Evolutionary conservation across 1,139 yeast genomes (phyloP).

Genomic region (Pichia sp.): DNA sequence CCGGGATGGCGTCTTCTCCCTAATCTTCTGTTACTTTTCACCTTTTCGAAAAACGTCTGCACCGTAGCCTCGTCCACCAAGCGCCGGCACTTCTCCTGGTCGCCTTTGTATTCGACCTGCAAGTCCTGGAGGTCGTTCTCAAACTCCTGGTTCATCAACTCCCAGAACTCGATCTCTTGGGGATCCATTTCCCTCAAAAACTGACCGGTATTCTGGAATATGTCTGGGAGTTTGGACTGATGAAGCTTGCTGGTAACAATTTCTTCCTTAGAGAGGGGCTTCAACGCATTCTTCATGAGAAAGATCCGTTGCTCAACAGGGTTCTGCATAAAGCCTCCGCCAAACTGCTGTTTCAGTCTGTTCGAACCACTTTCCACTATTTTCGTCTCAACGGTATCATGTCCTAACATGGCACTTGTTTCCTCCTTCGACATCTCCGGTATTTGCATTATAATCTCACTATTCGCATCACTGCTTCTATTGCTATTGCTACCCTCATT

Average conservation of each 20-base stretch:
- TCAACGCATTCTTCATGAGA: conserved; percentile 27
- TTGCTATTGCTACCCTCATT: conserved; percentile 4
- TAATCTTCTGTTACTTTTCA: not conserved
- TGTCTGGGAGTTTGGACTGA: conserved; percentile 24
- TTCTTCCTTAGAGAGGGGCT: conserved; percentile 26
- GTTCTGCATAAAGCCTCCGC: not conserved
- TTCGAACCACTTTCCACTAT: not conserved
- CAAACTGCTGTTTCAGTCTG: not conserved
- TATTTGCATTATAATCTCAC: conserved; percentile 23
- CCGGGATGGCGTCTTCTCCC: not conserved
- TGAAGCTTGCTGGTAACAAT: conserved; percentile 21
- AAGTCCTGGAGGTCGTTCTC: conserved; percentile 24
- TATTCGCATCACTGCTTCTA: conserved; percentile 1
- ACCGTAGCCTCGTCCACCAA: conserved; percentile 9
- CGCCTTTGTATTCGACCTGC: not conserved
- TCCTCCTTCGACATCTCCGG: conserved; percentile 28
- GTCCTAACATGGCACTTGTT: conserved; percentile 14
- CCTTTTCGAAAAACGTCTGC: not conserved
- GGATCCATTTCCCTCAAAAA: conserved; percentile 26
- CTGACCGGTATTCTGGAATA: conserved; percentile 28
- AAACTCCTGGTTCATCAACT: conserved; percentile 30
- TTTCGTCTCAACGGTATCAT: conserved; percentile 12
- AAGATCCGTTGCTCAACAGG: conserved; percentile 24
- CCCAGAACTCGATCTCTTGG: conserved; percentile 32
- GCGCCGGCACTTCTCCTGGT: not conserved